Base-by-base conservation (phyloP, 2,329 filamentous ascomycete species). In the Thelonectria discophora region DNA sequence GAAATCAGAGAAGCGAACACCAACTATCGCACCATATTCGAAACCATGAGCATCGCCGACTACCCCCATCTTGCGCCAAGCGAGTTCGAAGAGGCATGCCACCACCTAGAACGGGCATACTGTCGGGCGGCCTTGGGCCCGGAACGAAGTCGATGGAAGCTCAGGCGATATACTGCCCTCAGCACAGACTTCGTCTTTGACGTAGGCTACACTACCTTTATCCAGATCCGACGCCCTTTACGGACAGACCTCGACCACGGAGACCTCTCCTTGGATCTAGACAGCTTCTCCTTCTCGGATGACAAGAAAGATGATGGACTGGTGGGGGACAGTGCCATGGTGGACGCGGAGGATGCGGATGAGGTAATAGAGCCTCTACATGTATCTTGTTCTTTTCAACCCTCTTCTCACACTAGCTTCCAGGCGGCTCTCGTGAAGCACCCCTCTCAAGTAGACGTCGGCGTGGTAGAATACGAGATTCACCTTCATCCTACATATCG, bases 401-500 rank as follows among this genome's bases (percentile, higher is more conserved):
- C 58, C 37, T 24, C 42, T 57, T 54, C 58, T 67, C 71, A 68
- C 65, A 72, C 63, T 58, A 59, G 43, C 42, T 58, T 48, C 37
- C 60, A 86, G 82, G 80, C 80, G 43, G 78, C 75, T 45, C 68
- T 84, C 34, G 62, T 72, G 30, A 78, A 69, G 52, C 69, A 70
- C 17, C 66, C 67, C 30, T 64, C 70, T 46, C 69, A 65, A 49
- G 71, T 73, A 60, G 77, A 76, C 62, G 74, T 75, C 64, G 78
- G 79, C 57, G 79, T 82, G 69, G 86, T 91, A 67, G 83, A 85
- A 62, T 94, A 93, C 78, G 89, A 93, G 75, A 87, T 94, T 69
- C 84, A 92, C 71, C 82, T 91, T 63, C 92, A 93, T 69, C 86
- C 89, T 57, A 91, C 88, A 58, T 94, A 94, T 77, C 84, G 84